Evolutionary conservation across 2,329 filamentous ascomycete species (phyloP), one percentile per base, ranked within the genome.

Genomic region (Xylaria sp.): DNA sequence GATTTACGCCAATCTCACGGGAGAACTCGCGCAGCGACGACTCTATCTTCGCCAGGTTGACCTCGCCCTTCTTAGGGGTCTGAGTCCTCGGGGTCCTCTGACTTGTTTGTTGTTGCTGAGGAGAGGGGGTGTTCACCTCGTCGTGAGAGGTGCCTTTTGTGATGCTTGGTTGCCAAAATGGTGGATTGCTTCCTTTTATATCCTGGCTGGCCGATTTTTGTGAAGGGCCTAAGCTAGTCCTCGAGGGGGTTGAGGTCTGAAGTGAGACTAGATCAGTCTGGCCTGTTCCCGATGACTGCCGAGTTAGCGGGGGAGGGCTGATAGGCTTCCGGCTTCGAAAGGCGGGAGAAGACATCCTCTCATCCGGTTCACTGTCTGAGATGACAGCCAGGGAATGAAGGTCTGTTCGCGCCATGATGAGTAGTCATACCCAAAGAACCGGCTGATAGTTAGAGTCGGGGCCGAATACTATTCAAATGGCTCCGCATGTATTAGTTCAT

Each of bases 21-120:
- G 82, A 79, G 60, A 83, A 82, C 1, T 76, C 69, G 9, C 76
- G 78, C 33, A 88, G 78, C 6, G 79, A 76, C 5, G 76, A 71
- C 41, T 82, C 82, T n/a, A 88, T 78, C 63, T 82, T 81, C 1
- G 80, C 78, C 20, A 82, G 75, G 2, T 82, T 82, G 82, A 84
- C 86, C 2, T 82, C 82, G 2, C 66, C 51, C 59, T 77, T 77
- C 55, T 75, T 78, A 3, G 80, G 79, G 10, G 79, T 81, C 51
- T 79, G 77, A 41, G 62, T 71, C 66, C 75, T 78, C 3, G 79
- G 77, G 4, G 77, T 79, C 64, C 75, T 75, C 48, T 77, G 74
- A n/a, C 31, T 67, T 23, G 60, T 18, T 56, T 74, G 46, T n/a
- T 69, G 74, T 55, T 73, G 69, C 33, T 71, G 68, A 49, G 54